phyloP scores from a whole-genome alignment of 1,284 basidiomycete species.

The Malassezia psittaci region DNA sequence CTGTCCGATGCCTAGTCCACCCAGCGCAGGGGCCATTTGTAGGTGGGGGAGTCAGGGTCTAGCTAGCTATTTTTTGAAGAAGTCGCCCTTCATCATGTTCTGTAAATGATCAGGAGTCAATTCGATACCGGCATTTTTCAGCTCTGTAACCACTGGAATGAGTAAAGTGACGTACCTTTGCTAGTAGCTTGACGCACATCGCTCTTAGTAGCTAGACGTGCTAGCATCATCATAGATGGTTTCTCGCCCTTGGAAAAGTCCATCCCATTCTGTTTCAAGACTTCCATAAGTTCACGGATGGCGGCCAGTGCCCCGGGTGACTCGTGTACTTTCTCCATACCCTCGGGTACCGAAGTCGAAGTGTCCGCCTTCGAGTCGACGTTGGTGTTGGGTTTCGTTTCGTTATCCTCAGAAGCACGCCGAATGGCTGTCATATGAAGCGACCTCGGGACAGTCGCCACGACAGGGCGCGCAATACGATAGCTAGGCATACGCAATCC shows the following conservation, averaged over 20 bases:
- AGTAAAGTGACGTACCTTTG: constrained; percentile 23
- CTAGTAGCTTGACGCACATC: constrained; percentile 29
- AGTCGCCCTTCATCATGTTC: constrained; percentile 24
- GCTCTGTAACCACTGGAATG: constrained; percentile 30
- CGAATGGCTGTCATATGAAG: neutral
- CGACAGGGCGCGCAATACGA: neutral
- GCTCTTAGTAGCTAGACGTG: constrained; percentile 26
- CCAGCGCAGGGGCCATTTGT: neutral
- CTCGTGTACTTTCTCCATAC: constrained; percentile 34
- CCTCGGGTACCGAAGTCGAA: constrained; percentile 22
- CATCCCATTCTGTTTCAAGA: constrained; percentile 33
- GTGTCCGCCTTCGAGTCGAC: neutral
- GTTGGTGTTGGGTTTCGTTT: neutral
- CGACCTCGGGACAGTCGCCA: neutral
- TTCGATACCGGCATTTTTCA: constrained; percentile 34
- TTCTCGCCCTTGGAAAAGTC: constrained; percentile 28
- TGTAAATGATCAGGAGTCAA: constrained; percentile 32
- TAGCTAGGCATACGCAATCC: neutral
- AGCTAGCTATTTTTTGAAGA: constrained; percentile 1
- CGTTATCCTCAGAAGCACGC: constrained; percentile 9
- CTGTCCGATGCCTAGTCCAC: neutral
- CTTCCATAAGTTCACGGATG: constrained; percentile 26
- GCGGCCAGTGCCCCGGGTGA: constrained; percentile 27
- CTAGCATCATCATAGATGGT: constrained; percentile 30
- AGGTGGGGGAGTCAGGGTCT: too few species aligned